Evolutionary conservation across 2,329 filamentous ascomycete species (phyloP).

Genomic region (Xylariomycetidae sp.): DNA sequence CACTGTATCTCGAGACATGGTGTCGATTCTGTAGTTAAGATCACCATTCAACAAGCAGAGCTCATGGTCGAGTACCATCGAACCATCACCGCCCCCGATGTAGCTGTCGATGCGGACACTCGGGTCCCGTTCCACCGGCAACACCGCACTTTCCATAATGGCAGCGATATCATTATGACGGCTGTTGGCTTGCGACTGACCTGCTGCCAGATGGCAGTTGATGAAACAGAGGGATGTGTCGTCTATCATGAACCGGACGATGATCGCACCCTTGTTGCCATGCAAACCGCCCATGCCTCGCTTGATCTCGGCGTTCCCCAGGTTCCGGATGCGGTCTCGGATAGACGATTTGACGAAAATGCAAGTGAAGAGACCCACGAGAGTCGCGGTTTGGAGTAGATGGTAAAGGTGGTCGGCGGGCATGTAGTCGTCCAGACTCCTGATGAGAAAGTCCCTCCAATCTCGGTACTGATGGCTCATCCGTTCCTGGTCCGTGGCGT

Average conservation of each 20-base stretch:
- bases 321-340: conserved; percentile 67
- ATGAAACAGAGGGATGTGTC: conserved; percentile 93
- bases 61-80: conserved; percentile 93
- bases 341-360: conserved; percentile 85
- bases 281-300: conserved; percentile 92
- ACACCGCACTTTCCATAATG: conserved; percentile 72
- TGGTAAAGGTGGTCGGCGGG: conserved; percentile 72
- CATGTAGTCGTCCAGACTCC: conserved; percentile 78
- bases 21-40: conserved; percentile 96
- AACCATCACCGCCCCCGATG: conserved; percentile 87
- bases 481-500: conserved; percentile 68
- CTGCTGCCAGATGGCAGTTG: conserved; percentile 94
- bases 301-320: conserved; percentile 81
- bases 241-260: conserved; percentile 88
- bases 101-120: conserved; percentile 69
- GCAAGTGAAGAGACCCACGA: conserved; percentile 93
- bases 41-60: conserved; percentile 96
- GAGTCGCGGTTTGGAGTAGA: conserved; percentile 78
- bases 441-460: conserved; percentile 85
- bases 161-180: conserved; percentile 89
- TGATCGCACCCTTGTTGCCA: conserved; percentile 92
- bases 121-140: conserved; percentile 67
- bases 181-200: conserved; percentile 81
- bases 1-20: conserved; percentile 90
- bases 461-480: conserved; percentile 98